A percentile compares a stretch with the other conserved stretches of the same genome.
Evolutionary conservation across 768 basidiomycete genomes (phyloP).

Genomic region (Mrakia hoshinonis): DNA sequence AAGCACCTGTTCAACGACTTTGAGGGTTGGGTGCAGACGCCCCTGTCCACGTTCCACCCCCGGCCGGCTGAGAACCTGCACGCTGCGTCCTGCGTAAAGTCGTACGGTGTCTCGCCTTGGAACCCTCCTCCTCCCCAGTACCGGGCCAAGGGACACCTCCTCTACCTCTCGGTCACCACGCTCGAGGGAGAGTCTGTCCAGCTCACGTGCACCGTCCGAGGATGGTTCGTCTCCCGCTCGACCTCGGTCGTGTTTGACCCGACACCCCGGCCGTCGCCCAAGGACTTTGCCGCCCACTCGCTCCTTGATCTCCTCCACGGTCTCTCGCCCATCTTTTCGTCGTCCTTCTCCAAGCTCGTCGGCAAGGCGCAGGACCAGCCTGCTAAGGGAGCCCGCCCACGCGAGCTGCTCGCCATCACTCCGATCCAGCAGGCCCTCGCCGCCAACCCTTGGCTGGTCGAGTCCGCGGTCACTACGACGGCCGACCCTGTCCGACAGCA

Average conservation of each 20-base stretch:
- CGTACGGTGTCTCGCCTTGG: constrained; percentile 43
- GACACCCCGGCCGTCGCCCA: constrained; percentile 37
- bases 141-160: constrained; percentile 43
- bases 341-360: constrained; percentile 33
- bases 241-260: constrained; percentile 42
- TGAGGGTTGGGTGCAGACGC: constrained; percentile 29
- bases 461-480: constrained; percentile 30
- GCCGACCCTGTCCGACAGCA: constrained; percentile 43
- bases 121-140: constrained; percentile 45
- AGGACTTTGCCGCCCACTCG: constrained; percentile 37
- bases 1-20: constrained; percentile 37
- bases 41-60: constrained; percentile 30
- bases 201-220: constrained; percentile 42
- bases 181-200: constrained; percentile 44
- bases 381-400: constrained; percentile 22
- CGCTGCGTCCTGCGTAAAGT: constrained; percentile 37
- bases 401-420: constrained; percentile 39
- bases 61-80: constrained; percentile 33
- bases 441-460: constrained; percentile 43
- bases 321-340: constrained; percentile 42
- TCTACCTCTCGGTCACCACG: constrained; percentile 43
- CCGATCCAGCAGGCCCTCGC: constrained; percentile 43
- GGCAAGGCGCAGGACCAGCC: constrained; percentile 25
- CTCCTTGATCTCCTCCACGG: constrained; percentile 44
- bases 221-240: constrained; percentile 43